Conservation (phyloP, 1,284 basidiomycete species). For the Ceratorhiza oryzae-sativae region DNA sequence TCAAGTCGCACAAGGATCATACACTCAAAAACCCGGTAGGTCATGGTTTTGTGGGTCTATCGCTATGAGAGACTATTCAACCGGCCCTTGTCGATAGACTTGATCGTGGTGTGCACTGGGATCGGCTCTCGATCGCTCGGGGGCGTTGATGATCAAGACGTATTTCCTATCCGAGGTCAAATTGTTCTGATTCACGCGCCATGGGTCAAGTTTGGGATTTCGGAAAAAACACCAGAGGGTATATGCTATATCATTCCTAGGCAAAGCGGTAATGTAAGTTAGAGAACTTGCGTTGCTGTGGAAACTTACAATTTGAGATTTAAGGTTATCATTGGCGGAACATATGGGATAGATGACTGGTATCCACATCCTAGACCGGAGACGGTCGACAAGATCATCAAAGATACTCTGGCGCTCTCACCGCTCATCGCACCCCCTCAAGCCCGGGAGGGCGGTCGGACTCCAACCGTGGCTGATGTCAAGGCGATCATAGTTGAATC, state of each 20-base stretch:
- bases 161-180: conserved; percentile 64
- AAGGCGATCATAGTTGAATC: conserved; percentile 68
- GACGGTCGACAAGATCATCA: conserved; percentile 66
- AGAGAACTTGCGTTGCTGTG: neutral
- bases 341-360: conserved; percentile 69
- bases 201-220: conserved; percentile 65
- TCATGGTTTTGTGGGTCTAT: neutral
- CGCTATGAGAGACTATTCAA: neutral
- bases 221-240: conserved; percentile 53
- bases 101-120: conserved; percentile 73
- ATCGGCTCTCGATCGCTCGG: conserved; percentile 59
- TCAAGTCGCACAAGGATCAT: conserved; percentile 6
- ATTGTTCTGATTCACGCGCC: conserved; percentile 59
- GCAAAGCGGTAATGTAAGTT: conserved; percentile 66
- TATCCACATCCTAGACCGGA: conserved; percentile 65
- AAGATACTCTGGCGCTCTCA: conserved; percentile 62
- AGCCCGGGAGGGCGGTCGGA: conserved; percentile 51
- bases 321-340: conserved; percentile 73
- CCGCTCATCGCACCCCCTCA: conserved; percentile 71
- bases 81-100: conserved; percentile 50
- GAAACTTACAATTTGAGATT: neutral
- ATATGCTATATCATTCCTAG: conserved; percentile 75
- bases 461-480: conserved; percentile 68
- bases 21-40: neutral
- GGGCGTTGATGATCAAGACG: conserved; percentile 57